Base-by-base conservation (phyloP, 305 asterid genomes). In the Fraxinus dipetala region DNA sequence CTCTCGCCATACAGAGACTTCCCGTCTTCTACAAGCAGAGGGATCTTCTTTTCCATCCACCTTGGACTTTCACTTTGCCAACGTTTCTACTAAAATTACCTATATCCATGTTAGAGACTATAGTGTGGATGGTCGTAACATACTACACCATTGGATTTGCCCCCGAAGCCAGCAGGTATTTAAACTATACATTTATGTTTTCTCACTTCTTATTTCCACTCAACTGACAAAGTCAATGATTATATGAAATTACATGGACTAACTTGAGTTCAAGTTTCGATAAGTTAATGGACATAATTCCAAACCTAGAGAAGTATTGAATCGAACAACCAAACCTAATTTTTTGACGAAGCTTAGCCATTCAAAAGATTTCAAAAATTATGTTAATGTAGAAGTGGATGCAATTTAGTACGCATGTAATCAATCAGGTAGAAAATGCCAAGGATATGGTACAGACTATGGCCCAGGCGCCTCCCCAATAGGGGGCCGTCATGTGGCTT, bases 11-110 rank as follows among this genome's bases (percentile, higher is more conserved):
- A 78, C 90, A 90, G 65, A 90, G 96, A 79, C 95, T 93, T 45
- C 98, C 96, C 0, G 96, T 93, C n/a, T 92, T 94, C 20, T 94
- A 91, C 85, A 94, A 94, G 80, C 98, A 94, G 0, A 80, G 98
- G 82, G 98, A 94, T 78, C 94, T 92, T 76, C 92, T 90, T 7
- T 90, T 94, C 67, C 96, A 94, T 77, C 98, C 97, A 10, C 89
- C 97, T 1, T 94, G 97, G 98, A 78, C 92, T 77, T 94, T 85
- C 77, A 94, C 98, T 3, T 79, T 94, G 8, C 98, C 61, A 51
- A 51, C 61, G 9, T 4, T 51, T 51, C 61, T 51, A 16, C 61
- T 51, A 51, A 51, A 51, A 16, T 4, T 51, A 51, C 61, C 61
- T 16, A 51, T 51, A 51, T 51, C 61, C 22, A 1, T 51, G 8